Evolutionary conservation across 1,284 basidiomycete species (phyloP), one percentile per base, ranked within the genome.

Genomic region (Leccinum pachyderme): DNA sequence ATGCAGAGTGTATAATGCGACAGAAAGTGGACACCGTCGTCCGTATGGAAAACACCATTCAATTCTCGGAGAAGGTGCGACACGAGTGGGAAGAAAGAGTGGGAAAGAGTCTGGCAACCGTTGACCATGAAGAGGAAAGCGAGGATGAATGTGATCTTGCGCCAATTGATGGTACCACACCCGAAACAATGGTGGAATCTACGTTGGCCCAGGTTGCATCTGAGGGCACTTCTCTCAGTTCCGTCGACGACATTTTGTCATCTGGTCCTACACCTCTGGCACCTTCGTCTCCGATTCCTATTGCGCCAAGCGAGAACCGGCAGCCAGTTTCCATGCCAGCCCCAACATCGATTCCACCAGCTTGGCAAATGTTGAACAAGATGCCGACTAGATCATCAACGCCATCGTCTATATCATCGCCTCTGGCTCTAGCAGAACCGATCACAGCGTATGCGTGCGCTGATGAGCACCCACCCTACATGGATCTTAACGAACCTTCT

Each of bases 61-160:
- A 93, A 57, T 99, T 99, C 72, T 89, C 94, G 33, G 97, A 99
- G 76, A 97, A 97, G 75, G 92, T 98, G 27, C 87, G 97, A 72
- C 89, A 91, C 64, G 97, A 99, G 72, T 99, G 96, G 95, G 91
- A 98, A 70, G 91, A 92, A 69, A 87, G 86, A 63, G 90, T 98
- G 28, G 89, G 81, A 53, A 77, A 80, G 62, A 78, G 82, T 45
- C 72, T 98, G 41, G 83, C 81, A 2, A 80, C 80, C 28, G 51
- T 59, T 29, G 75, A 81, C 41, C 81, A 84, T 4, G 84, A 66
- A 18, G 77, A 75, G 43, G 73, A 77, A 7, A 78, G 75, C 44
- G 77, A 74, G 2, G 69, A 69, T 13, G 76, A 72, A 57, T 43
- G 55, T 27, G 67, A 68, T 37, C 69, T 70, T 28, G 68, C 54